Percentiles rank a stretch among this genome's conserved stretches.
phyloP scores from a whole-genome alignment of 192 early-diverging fungal species.

The Coemansia guatemalensis region DNA sequence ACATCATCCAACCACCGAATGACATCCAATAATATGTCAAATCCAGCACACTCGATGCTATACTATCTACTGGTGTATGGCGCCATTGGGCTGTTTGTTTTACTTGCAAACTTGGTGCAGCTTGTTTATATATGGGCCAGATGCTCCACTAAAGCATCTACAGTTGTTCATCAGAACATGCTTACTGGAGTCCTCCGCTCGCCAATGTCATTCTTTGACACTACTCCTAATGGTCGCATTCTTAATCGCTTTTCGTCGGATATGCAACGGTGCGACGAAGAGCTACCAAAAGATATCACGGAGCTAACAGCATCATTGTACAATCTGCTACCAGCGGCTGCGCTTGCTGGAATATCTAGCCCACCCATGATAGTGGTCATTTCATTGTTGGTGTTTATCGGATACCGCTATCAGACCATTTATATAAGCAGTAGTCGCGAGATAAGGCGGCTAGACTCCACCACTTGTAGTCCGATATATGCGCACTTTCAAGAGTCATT shows the following conservation, averaged over 20 bases:
- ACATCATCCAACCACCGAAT: conserved; percentile 52
- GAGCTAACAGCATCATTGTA: conserved; percentile 63
- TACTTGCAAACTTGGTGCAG: conserved; percentile 70
- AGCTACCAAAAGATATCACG: conserved; percentile 59
- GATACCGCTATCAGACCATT: conserved; percentile 68
- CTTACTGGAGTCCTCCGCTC: conserved; percentile 66
- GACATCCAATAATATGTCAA: conserved; percentile 8
- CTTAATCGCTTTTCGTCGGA: conserved; percentile 77
- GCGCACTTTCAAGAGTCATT: conserved; percentile 82
- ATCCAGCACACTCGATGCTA: conserved; percentile 50
- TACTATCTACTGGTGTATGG: conserved; percentile 79
- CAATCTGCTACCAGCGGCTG: conserved; percentile 55
- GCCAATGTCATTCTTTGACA: conserved; percentile 77
- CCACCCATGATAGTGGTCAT: conserved; percentile 73
- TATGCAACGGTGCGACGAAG: conserved; percentile 60
- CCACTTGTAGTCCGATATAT: conserved; percentile 77
- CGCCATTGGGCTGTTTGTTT: conserved; percentile 68
- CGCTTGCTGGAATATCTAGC: conserved; percentile 55
- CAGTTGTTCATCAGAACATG: conserved; percentile 65
- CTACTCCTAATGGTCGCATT: conserved; percentile 72
- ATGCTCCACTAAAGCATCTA: conserved; percentile 71
- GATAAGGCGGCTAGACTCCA: conserved; percentile 81
- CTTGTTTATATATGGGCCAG: conserved; percentile 77
- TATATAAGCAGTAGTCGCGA: conserved; percentile 84
- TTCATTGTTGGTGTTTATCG: conserved; percentile 71